Base-by-base conservation (phyloP, 2,329 filamentous ascomycete genomes). In the Orbilia oligospora region DNA sequence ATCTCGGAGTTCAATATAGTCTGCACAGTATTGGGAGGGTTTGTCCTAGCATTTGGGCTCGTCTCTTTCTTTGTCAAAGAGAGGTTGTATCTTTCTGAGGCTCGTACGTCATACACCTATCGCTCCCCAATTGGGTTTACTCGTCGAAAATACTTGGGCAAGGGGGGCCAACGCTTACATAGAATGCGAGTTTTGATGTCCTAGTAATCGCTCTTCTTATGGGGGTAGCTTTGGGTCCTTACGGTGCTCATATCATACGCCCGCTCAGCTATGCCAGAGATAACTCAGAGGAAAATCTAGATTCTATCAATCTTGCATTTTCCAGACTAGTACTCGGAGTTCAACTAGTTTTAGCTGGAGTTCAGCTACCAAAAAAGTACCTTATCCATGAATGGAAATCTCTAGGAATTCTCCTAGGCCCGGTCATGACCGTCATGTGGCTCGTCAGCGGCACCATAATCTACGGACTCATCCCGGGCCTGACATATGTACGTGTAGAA, bases 11-110 rank as follows among this genome's bases (percentile, higher is more conserved):
- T 97, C 87, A 97, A 97, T 85, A 92, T 96, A 80, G 89, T 94
- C 69, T 90, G 93, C 83, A 91, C 92, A 67, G 89, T 93, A 6
- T 85, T 91, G 12, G 94, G 94, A 14, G 94, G 93, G 0, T 97
- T 97, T 85, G 90, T 97, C 79, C 93, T 93, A 0, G 81, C 97
- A n/a, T 97, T 97, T 83, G 94, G 93, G 2, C 86, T 97, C 51
- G 93, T 97, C 0, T 97, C 93, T 0, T 97, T 94, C 83, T 88
- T 97, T 18, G 88, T 93, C 83, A 97, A 97, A 83, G 94, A 97
- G 85, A 91, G 90, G 73, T 95, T 93, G 83, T 97, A 97, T 83
- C 88, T 97, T 0, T 97, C 93, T 0, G 94, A 97, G 88, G 93
- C 94, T 67, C 44, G 73, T 86, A 77, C 9, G 93, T 95, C 86